Percentiles rank a stretch among this genome's conserved stretches.
Evolutionary conservation across 345 rosid genomes (phyloP).

Genomic region (Dipteronia sinensis): DNA sequence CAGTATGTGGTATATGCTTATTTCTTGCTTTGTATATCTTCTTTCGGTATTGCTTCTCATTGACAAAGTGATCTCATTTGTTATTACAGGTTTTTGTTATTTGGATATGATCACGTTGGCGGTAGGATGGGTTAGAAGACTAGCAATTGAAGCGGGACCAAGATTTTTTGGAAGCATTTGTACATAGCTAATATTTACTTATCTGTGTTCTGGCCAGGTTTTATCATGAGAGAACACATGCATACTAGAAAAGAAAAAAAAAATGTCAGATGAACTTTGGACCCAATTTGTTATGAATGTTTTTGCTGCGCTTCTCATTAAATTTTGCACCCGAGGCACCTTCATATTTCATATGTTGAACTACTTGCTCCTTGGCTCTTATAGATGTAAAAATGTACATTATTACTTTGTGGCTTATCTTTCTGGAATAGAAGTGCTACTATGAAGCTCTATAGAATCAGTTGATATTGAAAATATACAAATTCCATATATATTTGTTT

Average conservation of each 20-base stretch:
- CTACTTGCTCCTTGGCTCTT: neutral
- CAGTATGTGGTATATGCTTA: conserved; percentile 31
- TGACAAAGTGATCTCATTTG: conserved; percentile 12
- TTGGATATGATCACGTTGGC: conserved; percentile 21
- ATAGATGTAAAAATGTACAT: conserved; percentile 23
- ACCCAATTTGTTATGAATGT: conserved; percentile 3
- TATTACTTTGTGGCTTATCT: conserved; percentile 2
- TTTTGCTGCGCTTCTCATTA: conserved; percentile 17
- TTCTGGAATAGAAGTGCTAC: conserved; percentile 9
- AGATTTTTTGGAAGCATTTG: conserved; percentile 19
- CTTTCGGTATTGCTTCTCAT: neutral
- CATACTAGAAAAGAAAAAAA: conserved; percentile 1
- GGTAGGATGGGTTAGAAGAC: conserved; percentile 18
- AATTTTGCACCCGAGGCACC: neutral
- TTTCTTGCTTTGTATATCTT: neutral
- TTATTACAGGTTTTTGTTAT: conserved; percentile 23
- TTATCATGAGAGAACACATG: conserved; percentile 19
- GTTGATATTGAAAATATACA: too few relatives aligned
- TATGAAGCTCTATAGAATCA: neutral
- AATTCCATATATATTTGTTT: too few relatives aligned
- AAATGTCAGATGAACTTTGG: conserved; percentile 27
- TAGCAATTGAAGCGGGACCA: conserved; percentile 19
- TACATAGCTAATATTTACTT: conserved; percentile 19
- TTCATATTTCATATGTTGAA: conserved; percentile 8
- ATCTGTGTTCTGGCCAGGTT: conserved; percentile 16